These are phyloP conservation scores for Pezicula rhizophila DNA, from an alignment of 2,329 filamentous ascomycete species.

Conservation along the genomic window DNA sequence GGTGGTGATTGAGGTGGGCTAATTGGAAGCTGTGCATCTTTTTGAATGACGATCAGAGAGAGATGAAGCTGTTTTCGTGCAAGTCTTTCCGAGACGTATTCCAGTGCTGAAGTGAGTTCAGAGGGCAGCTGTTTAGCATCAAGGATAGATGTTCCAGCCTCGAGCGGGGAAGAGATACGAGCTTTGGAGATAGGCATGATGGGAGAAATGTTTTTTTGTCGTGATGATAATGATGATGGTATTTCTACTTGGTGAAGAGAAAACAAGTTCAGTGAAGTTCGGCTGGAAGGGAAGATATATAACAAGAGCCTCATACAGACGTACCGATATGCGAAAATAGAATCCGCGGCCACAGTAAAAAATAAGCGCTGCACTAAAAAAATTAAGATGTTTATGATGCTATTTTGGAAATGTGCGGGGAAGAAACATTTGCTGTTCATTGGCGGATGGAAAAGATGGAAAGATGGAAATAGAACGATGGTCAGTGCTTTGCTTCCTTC, in stretches of 20 bases:
- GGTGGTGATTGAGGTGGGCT: slow-evolving; percentile 10
- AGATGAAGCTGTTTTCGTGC: slow-evolving; percentile 49
- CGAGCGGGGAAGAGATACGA: slow-evolving; percentile 56
- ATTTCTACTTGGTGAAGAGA: background rate
- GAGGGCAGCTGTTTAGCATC: slow-evolving; percentile 51
- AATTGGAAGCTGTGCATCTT: slow-evolving; percentile 49
- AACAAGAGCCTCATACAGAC: background rate
- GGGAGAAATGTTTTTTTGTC: background rate
- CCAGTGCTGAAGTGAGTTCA: slow-evolving; percentile 48
- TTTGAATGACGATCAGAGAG: slow-evolving; percentile 51
- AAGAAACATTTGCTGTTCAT: background rate
- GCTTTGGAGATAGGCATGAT: slow-evolving; percentile 36
- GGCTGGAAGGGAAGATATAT: slow-evolving; percentile 9
- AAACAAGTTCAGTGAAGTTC: background rate
- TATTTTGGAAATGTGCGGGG: background rate
- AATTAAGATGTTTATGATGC: background rate
- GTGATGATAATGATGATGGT: too few relatives aligned
- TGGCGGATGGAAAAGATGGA: background rate
- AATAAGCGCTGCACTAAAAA: background rate
- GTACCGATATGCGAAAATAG: background rate
- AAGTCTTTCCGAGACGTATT: slow-evolving; percentile 51
- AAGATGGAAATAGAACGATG: background rate
- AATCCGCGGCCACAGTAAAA: too few relatives aligned
- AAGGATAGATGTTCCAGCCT: slow-evolving; percentile 54
- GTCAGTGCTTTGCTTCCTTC: too few relatives aligned